Conservation (phyloP, 176 grass and related monocot species). For the Luzula sylvatica region DNA sequence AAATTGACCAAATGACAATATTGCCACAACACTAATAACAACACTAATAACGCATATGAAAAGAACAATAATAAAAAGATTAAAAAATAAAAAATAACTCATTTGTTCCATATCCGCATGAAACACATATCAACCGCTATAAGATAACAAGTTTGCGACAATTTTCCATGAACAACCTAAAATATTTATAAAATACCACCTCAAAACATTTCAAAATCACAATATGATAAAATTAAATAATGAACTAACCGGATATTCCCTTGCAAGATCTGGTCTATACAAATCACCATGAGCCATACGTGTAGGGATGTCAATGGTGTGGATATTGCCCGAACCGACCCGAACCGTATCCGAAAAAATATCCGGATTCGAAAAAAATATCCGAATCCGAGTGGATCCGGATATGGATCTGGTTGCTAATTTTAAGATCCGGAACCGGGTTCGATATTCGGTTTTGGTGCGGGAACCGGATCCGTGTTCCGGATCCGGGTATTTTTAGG, state of each 20-base stretch:
- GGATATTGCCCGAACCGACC: too few relatives aligned
- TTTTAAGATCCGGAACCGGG: too few relatives aligned
- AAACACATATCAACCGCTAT: conserved; percentile 87
- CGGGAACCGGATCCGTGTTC: too few relatives aligned
- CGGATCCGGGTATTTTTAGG: too few relatives aligned
- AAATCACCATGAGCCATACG: conserved; percentile 97
- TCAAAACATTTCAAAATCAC: conserved; percentile 3
- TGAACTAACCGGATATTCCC: conserved; percentile 86
- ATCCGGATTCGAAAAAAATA: too few relatives aligned
- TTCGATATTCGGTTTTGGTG: too few relatives aligned
- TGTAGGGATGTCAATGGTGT: too few relatives aligned
- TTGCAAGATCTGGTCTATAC: conserved; percentile 93
- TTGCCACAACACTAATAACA: conserved; percentile 4
- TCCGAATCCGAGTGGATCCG: too few relatives aligned
- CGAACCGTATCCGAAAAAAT: too few relatives aligned
- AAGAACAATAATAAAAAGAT: too few relatives aligned
- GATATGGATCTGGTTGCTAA: too few relatives aligned
- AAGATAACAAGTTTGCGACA: conserved; percentile 95
- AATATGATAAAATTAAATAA: conserved; percentile 9
- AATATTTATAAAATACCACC: neutral
- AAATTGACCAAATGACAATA: conserved; percentile 4
- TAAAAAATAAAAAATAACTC: conserved; percentile 25
- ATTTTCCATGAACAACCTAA: conserved; percentile 98
- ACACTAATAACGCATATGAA: neutral
- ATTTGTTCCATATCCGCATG: conserved; percentile 55